Evolutionary conservation across 176 grass and related monocot species (phyloP), one percentile per base, ranked within the genome.

Genomic region (Sorghum bicolor): DNA sequence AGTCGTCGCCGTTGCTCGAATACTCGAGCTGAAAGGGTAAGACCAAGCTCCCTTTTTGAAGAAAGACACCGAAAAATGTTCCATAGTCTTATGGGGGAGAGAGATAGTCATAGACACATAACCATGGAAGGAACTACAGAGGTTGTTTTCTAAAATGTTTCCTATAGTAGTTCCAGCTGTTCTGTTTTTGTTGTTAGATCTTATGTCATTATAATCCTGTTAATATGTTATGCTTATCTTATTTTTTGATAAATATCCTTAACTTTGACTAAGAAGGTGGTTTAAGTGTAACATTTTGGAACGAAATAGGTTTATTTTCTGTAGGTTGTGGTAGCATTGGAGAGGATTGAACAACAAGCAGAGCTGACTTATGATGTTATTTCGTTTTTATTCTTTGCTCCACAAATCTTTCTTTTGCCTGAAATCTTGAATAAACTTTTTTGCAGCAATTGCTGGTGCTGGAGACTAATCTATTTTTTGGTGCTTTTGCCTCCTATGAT

Each of bases 91-190:
- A 72, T 80, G 3, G 67, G 76, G 40, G 87, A 77, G 41, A 84
- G 76, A 77, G 36, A 74, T 70, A 57, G 60, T 20, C 75, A 78
- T 32, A 71, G 88, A 60, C 80, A 15, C 70, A 67, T 87, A 29
- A 78, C 76, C 69, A 73, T 87, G 72, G 84, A 92, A 69, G 81
- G 90, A 72, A 87, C 94, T 83, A 84, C 88, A 71, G 95, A 97
- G 92, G 95, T 97, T 10, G 29, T 84, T 88, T 78, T 77, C 32
- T 43, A 80, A 71, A 66, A 77, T 43, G 6, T 61, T 68, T 78
- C 38, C 0, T 36, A 74, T 44, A 48, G 14, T 80, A 10, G 44
- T 67, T 67, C 28, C 34, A 57, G 41, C 70, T 71, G 13, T 52
- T 65, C 19, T 63, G 30, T 60, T 74, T n/a, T 58, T 74, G 26